Evolutionary conservation across 495 filamentous ascomycete species (phyloP).

Genomic region (Hypoxylon fuscum): DNA sequence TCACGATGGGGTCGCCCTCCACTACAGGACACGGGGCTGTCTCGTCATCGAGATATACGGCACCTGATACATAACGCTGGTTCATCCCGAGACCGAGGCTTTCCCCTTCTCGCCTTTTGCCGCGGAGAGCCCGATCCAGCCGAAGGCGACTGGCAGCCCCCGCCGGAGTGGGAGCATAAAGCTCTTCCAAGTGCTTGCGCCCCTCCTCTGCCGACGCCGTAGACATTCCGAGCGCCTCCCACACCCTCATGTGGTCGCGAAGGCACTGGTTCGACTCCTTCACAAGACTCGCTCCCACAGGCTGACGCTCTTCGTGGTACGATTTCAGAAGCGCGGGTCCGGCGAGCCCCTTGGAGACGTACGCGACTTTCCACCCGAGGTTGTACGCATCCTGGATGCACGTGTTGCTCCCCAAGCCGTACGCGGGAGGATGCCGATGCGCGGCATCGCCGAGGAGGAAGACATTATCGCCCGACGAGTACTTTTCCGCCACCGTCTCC

Average conservation of each 20-base stretch:
- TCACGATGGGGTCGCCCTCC: slow-evolving; percentile 37
- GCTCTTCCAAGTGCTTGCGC: too few species aligned
- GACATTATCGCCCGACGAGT: slow-evolving; percentile 21
- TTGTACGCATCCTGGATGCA: slow-evolving; percentile 62
- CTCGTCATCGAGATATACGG: slow-evolving; percentile 51
- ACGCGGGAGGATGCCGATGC: slow-evolving; percentile 58
- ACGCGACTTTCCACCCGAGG: slow-evolving; percentile 65
- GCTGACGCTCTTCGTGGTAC: slow-evolving; percentile 61
- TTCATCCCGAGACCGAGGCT: slow-evolving; percentile 61
- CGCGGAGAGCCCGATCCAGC: too few species aligned
- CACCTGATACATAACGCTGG: slow-evolving; percentile 54
- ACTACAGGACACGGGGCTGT: slow-evolving; percentile 38
- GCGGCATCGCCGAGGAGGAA: slow-evolving; percentile 60
- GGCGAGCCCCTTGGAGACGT: slow-evolving; percentile 55
- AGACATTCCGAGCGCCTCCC: too few species aligned
- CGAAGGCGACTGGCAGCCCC: too few species aligned
- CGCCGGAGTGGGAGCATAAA: too few species aligned
- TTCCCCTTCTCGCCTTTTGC: slow-evolving; percentile 59
- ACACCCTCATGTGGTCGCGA: too few species aligned
- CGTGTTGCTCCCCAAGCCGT: slow-evolving; percentile 59
- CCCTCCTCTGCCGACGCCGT: too few species aligned
- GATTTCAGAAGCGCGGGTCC: slow-evolving; percentile 54
- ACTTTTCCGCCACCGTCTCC: slow-evolving; percentile 44
- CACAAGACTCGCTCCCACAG: slow-evolving; percentile 57
- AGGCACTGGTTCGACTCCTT: slow-evolving; percentile 62